A percentile compares a stretch with the other conserved stretches of the same genome.
Conservation (phyloP, 345 rosid genomes). For the Arabis hirsuta region DNA sequence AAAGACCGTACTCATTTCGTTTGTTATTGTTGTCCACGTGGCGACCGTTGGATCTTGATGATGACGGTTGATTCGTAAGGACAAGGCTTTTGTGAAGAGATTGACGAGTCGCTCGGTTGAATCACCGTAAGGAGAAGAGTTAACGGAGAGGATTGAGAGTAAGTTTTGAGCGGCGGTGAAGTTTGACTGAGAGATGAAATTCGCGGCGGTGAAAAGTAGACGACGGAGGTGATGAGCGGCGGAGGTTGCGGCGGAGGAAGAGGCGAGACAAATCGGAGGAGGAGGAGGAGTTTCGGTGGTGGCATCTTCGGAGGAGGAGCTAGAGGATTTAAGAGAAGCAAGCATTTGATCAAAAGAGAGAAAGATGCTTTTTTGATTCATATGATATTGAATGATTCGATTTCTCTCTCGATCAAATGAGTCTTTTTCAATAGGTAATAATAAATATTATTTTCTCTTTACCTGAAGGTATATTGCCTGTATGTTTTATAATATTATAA, state of each 20-base stretch:
- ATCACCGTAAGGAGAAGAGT: constrained; percentile 81
- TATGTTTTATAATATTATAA: constrained; percentile 7
- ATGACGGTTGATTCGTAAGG: constrained; percentile 61
- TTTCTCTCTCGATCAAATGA: constrained; percentile 46
- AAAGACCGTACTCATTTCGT: constrained; percentile 38
- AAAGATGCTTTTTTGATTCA: constrained; percentile 44
- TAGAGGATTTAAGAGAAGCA: constrained; percentile 43
- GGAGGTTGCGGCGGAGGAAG: constrained; percentile 39
- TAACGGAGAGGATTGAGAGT: constrained; percentile 55
- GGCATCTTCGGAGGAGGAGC: constrained; percentile 49
- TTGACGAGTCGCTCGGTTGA: constrained; percentile 72
- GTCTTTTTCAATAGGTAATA: constrained; percentile 45
- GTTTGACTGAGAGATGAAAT: constrained; percentile 69
- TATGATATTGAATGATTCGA: constrained; percentile 25
- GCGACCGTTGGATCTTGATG: constrained; percentile 30
- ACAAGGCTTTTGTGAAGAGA: constrained; percentile 81
- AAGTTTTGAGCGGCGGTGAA: constrained; percentile 76
- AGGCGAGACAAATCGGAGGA: constrained; percentile 42
- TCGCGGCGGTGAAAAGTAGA: constrained; percentile 70
- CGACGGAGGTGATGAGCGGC: constrained; percentile 63
- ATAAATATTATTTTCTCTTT: constrained; percentile 36
- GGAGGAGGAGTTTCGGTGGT: constrained; percentile 37
- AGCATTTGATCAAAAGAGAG: constrained; percentile 42
- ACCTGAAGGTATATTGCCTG: constrained; percentile 47
- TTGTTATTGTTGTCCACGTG: constrained; percentile 26